These are phyloP conservation scores for Aquilaria sinensis DNA, from an alignment of 345 rosid genomes.

Conservation along the genomic window DNA sequence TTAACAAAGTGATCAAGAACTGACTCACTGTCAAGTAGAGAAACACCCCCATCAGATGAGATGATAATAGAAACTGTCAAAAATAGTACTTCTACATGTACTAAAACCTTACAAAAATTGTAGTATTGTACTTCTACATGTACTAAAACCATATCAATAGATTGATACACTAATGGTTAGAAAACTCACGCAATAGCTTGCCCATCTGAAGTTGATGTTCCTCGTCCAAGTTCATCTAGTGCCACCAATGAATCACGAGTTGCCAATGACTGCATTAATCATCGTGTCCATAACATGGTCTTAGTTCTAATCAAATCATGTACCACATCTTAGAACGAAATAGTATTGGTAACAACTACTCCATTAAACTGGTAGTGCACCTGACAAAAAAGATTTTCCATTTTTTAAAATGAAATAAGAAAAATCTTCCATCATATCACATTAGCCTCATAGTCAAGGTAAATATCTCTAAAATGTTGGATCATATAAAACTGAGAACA, in stretches of 20 bases:
- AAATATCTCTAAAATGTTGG: too few relatives aligned
- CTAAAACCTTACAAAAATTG: neutral
- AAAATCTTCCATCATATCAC: too few relatives aligned
- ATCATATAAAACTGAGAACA: too few relatives aligned
- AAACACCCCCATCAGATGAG: neutral
- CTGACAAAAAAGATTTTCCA: too few relatives aligned
- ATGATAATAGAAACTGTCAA: neutral
- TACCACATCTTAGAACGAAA: too few relatives aligned
- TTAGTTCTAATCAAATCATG: too few relatives aligned
- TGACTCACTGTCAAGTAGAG: slow-evolving; percentile 48
- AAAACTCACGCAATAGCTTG: slow-evolving; percentile 94
- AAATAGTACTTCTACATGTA: neutral
- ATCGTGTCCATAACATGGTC: neutral
- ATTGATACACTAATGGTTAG: neutral
- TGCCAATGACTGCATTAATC: slow-evolving; percentile 62
- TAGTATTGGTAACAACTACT: too few relatives aligned
- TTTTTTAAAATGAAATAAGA: too few relatives aligned
- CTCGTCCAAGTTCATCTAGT: slow-evolving; percentile 96
- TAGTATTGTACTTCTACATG: neutral
- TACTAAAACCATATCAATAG: neutral
- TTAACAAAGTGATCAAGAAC: slow-evolving; percentile 85
- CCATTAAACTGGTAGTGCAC: too few relatives aligned
- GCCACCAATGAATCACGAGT: slow-evolving; percentile 78
- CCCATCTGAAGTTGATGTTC: slow-evolving; percentile 96
- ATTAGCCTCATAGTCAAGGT: too few relatives aligned